A percentile compares a stretch with the other conserved stretches of the same genome.
These are phyloP conservation scores for Peronospora belbahrii DNA, from an alignment of 352 stramenopile species.

Conservation along the genomic window DNA sequence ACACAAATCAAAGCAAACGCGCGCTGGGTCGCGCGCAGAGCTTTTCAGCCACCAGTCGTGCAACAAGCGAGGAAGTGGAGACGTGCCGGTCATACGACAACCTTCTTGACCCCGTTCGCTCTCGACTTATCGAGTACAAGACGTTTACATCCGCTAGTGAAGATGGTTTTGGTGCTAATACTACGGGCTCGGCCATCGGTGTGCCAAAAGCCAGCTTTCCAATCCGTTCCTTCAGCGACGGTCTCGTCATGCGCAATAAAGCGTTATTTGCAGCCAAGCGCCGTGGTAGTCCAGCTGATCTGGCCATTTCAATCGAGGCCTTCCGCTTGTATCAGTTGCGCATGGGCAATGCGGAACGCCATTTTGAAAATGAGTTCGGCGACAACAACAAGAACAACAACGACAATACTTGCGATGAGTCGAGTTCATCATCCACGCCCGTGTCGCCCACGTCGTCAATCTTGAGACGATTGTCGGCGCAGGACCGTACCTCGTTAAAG, in stretches of 20 bases:
- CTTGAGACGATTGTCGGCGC: conserved; percentile 2
- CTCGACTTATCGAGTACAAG: conserved; percentile 76
- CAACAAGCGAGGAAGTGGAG: conserved; percentile 1
- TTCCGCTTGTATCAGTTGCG: conserved; percentile 60
- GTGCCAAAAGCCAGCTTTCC: conserved; percentile 65
- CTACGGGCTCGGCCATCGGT: conserved; percentile 19
- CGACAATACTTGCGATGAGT: conserved; percentile 23
- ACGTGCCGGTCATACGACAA: conserved; percentile 71
- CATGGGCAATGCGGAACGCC: conserved; percentile 41
- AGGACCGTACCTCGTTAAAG: conserved; percentile 6
- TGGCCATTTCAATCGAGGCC: conserved; percentile 71
- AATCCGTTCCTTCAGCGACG: conserved; percentile 64
- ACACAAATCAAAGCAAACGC: conserved; percentile 5
- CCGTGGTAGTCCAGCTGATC: conserved; percentile 56
- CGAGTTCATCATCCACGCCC: conserved; percentile 21
- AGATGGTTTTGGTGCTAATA: conserved; percentile 1
- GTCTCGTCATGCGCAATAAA: conserved; percentile 62
- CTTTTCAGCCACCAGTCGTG: conserved; percentile 27
- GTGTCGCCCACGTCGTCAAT: conserved; percentile 17
- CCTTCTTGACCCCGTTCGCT: conserved; percentile 64
- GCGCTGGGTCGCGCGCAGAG: conserved; percentile 32
- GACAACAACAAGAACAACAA: conserved; percentile 34
- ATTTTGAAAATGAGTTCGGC: conserved; percentile 35
- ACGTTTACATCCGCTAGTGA: conserved; percentile 45
- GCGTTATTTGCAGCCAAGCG: conserved; percentile 55